Evolutionary conservation across 2,329 filamentous ascomycete species (phyloP), one percentile per base, ranked within the genome.

Genomic region (Pseudogymnoascus sp.): DNA sequence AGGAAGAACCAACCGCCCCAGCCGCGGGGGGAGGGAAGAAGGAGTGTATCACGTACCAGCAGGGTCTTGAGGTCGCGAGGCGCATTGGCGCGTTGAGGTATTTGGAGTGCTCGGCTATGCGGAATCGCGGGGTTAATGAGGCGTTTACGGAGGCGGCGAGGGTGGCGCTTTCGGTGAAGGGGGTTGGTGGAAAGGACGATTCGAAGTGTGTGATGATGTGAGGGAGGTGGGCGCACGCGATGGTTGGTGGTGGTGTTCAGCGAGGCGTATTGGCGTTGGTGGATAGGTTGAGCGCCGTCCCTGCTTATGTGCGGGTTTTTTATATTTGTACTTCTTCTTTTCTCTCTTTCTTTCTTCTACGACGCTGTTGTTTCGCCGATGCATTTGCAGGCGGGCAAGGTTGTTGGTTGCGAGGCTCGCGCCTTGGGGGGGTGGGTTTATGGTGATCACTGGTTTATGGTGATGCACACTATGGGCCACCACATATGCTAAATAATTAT

Each of bases 81-180:
- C 88, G 89, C 75, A 96, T 97, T 77, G 90, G 92, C 70, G 95
- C 95, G 5, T 83, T 96, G 73, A 87, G 96, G 73, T 99, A 99
- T 75, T 85, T 99, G 63, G 95, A 99, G 82, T 99, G 95, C 81
- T 97, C 95, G 38, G 95, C 95, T 63, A 97, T 97, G 87, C 89
- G 93, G 78, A 99, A 99, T 77, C 86, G 95, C 60, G 95, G 95
- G 65, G 96, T 99, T 73, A 97, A 97, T 77, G 95, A 99, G 77
- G 95, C 95, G 46, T 99, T 99, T 73, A 97, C 95, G 42, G 95
- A 99, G 80, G 95, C 95, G 42, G 93, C 95, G 23, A 89, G 96
- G 72, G 95, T 99, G 37, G 95, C 95, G 12, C 81, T 99, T 63
- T 86, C 85, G 68, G 85, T 88, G 63, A 87, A 84, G 77, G 84